Conservation (phyloP, 257 asterid species). For the Voacanga thouarsii region DNA sequence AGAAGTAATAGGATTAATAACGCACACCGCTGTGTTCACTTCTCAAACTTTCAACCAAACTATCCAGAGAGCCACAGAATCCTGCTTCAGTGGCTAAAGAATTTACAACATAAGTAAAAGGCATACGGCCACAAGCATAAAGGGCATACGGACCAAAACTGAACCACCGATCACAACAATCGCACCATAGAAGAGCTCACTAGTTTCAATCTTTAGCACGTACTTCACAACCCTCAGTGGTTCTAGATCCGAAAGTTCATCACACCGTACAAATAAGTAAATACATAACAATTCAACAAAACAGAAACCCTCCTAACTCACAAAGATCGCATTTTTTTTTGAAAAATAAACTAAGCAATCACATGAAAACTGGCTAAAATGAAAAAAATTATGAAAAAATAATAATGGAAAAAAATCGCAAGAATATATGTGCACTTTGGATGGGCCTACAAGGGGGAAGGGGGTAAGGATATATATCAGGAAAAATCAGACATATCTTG, state of each 20-base stretch:
- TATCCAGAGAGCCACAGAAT: conserved; percentile 56
- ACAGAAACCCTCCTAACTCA: background rate
- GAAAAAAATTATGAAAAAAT: background rate
- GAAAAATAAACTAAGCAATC: background rate
- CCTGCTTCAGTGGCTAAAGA: conserved; percentile 73
- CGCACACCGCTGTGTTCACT: conserved; percentile 38
- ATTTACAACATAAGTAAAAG: no score
- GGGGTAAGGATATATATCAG: background rate
- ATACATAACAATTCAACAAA: background rate
- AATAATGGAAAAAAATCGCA: background rate
- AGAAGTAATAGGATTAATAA: background rate
- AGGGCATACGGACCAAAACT: background rate
- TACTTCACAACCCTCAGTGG: background rate
- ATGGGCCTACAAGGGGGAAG: background rate
- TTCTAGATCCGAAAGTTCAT: conserved; percentile 1
- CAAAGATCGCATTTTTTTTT: conserved; percentile 1
- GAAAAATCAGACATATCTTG: conserved; percentile 44
- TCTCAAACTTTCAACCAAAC: conserved; percentile 50
- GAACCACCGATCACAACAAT: background rate
- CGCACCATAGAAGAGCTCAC: background rate
- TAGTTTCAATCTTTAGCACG: background rate
- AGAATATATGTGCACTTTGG: background rate
- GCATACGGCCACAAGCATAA: background rate
- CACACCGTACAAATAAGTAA: background rate
- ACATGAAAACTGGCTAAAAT: background rate